These are phyloP conservation scores for Auriscalpium microsporum DNA, from an alignment of 768 basidiomycete species.

Conservation along the genomic window DNA sequence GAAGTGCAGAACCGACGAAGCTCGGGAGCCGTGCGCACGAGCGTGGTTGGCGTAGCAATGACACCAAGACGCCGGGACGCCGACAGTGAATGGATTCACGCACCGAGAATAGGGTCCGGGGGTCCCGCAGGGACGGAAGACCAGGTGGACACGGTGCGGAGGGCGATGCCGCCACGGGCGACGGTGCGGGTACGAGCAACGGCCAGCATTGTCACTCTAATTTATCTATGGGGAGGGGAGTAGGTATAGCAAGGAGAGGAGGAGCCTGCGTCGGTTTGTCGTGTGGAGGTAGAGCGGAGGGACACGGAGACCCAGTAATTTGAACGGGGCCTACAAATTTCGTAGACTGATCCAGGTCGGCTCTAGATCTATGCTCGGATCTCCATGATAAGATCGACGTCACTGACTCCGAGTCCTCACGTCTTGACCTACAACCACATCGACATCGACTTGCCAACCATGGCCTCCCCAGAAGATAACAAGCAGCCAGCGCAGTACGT, in stretches of 20 bases:
- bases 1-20: background rate
- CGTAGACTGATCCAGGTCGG: background rate
- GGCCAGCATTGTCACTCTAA: constrained; percentile 28
- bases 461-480: constrained; percentile 7
- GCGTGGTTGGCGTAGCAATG: background rate
- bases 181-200: constrained; percentile 37
- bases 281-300: background rate
- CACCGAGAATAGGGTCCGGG: constrained; percentile 89
- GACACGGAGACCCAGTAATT: background rate
- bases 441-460: background rate
- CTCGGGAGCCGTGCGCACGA: background rate
- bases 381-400: constrained; percentile 10
- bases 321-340: background rate
- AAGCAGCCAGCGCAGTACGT: constrained; percentile 1
- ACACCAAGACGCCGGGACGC: background rate
- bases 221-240: constrained; percentile 20
- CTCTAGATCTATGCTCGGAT: background rate
- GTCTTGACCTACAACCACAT: background rate
- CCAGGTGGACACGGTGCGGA: constrained; percentile 63
- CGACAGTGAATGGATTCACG: constrained; percentile 13
- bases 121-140: constrained; percentile 77
- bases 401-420: background rate
- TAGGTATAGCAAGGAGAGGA: constrained; percentile 17
- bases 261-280: background rate
- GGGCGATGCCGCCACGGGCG: constrained; percentile 33